Evolutionary conservation across 805 yeast genomes (phyloP).

Genomic region (Metschnikowia continentalis): DNA sequence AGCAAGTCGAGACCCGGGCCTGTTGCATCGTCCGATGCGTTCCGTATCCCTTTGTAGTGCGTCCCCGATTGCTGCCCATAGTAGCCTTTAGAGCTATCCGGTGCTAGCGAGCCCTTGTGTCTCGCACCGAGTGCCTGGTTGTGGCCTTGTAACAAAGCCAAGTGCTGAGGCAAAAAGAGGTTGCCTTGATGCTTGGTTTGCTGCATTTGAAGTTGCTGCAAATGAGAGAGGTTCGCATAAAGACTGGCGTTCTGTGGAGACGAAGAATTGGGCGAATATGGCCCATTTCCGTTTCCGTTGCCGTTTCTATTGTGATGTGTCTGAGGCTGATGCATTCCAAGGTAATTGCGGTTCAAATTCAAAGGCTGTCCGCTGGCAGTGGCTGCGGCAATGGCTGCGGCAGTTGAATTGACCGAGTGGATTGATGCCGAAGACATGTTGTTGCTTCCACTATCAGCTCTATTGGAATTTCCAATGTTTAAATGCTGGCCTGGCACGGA

Average conservation of each 20-base stretch:
- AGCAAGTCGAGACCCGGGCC: background rate
- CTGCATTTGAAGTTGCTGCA: constrained; percentile 19
- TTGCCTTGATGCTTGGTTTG: constrained; percentile 16
- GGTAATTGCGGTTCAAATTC: constrained; percentile 29
- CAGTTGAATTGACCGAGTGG: constrained; percentile 39
- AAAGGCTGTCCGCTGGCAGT: constrained; percentile 46
- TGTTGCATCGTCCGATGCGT: background rate
- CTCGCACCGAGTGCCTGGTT: constrained; percentile 7
- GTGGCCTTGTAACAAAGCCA: constrained; percentile 18
- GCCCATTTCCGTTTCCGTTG: constrained; percentile 1
- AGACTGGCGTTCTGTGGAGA: constrained; percentile 14
- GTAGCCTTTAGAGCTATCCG: constrained; percentile 2
- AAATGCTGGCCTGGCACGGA: constrained; percentile 22
- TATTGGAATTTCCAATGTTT: constrained; percentile 5
- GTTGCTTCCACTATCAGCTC: constrained; percentile 8
- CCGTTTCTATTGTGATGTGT: constrained; percentile 21
- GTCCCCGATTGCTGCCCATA: constrained; percentile 9
- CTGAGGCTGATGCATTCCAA: constrained; percentile 34
- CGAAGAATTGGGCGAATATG: constrained; percentile 7
- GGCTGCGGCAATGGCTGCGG: constrained; percentile 46
- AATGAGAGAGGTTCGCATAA: constrained; percentile 17
- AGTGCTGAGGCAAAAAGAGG: constrained; percentile 21
- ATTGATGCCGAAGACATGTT: background rate
- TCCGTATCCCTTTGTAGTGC: background rate
- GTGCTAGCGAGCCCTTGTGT: constrained; percentile 13